Evolutionary conservation across 2,329 filamentous ascomycete genomes (phyloP), one percentile per base, ranked within the genome.

Genomic region (Xylariales sp.): DNA sequence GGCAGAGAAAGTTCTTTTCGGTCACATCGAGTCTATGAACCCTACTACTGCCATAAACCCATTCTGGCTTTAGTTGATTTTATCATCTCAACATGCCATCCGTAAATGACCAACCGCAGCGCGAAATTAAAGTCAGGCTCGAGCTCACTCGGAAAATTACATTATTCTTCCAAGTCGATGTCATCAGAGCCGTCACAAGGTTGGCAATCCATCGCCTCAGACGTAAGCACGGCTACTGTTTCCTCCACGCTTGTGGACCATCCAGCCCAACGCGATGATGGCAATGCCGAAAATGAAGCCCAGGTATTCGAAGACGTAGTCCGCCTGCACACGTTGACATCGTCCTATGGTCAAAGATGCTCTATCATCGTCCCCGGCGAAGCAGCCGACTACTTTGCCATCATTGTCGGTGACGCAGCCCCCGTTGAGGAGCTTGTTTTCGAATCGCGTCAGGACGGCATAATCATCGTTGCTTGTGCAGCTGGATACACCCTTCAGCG

Each of bases 401-500:
- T 27, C 31, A 3, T 35, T 27, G 9, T 4, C 32, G 3, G 16
- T 9, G 11, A 35, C 40, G 40, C 58, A 61, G 5, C 58, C 59
- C 8, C 58, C 58, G 25, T 55, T 60, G 4, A 61, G 45, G 14
- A 62, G 48, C 38, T 55, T 56, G 47, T 61, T 62, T 2, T 19
- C 1, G 18, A 18, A 51, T 24, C 53, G 49, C 4, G 43, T 1
- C 5, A 1, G 0, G 3, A 19, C 25, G 15, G 32, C 28, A 3
- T n/a, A 1, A 1, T 34, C 12, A 12, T 43, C 42, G n/a, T 37
- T 39, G 8, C 46, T 45, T 2, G 53, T 56, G 46, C 59, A 62
- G 40, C 51, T 58, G 1, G 50, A 37, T 2, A 60, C 51, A 1
- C 52, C 29, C 29, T 56, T 60, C 15, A 62, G 48, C 1, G 57